A percentile compares a stretch with the other conserved stretches of the same genome.
Conservation (phyloP, 345 rosid species). For the Eucalyptus cloeziana region DNA sequence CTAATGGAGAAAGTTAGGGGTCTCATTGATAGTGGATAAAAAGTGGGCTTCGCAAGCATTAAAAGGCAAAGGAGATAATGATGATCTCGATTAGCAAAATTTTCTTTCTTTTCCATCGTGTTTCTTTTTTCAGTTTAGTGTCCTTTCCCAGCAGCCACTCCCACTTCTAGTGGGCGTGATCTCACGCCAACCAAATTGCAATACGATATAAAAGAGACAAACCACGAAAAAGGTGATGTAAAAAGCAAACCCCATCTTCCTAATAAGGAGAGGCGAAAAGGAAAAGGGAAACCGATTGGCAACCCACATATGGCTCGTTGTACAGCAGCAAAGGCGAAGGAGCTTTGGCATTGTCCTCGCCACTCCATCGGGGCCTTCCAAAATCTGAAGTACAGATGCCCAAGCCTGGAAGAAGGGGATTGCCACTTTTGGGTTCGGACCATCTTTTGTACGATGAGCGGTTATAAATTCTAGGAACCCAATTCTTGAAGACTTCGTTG, state of each 20-base stretch:
- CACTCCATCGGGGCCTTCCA: neutral
- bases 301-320: neutral
- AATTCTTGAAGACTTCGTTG: neutral
- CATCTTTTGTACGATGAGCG: neutral
- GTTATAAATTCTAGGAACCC: neutral
- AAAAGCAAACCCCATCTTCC: neutral
- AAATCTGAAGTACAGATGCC: neutral
- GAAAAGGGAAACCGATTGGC: neutral
- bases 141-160: neutral
- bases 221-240: neutral
- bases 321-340: neutral
- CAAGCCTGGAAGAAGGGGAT: neutral
- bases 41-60: neutral
- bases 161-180: neutral
- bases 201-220: neutral
- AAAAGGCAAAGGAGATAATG: neutral
- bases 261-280: neutral
- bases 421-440: neutral
- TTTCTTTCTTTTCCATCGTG: neutral
- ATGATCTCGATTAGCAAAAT: neutral
- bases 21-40: neutral
- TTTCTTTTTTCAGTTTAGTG: neutral
- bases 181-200: neutral
- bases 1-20: neutral
- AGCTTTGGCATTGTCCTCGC: neutral